Evolutionary conservation across 257 asterid genomes (phyloP).

Genomic region (Rubia yunnanensis): DNA sequence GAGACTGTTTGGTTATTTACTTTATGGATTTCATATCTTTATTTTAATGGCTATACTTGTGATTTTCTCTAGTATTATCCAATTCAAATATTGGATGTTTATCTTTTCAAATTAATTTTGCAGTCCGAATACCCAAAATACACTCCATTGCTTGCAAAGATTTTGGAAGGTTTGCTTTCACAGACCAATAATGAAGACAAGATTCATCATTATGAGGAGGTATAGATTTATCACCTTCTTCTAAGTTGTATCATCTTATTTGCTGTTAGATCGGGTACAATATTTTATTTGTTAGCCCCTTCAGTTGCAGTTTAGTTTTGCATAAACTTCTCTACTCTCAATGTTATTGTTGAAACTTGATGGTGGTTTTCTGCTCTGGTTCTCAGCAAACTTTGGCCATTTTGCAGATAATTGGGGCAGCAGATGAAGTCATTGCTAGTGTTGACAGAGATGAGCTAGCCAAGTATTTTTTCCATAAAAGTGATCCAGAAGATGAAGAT

Average conservation of each 20-base stretch:
- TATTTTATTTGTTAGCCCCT: neutral
- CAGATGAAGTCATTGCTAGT: conserved; percentile 68
- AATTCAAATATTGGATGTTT: neutral
- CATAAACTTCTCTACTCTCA: neutral
- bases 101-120: conserved; percentile 14
- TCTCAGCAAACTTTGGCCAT: neutral
- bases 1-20: neutral
- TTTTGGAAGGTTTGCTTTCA: conserved; percentile 69
- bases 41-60: neutral
- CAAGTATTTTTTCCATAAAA: conserved; percentile 47
- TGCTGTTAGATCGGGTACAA: too few relatives aligned
- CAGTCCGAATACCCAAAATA: conserved; percentile 87
- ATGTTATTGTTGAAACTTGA: neutral
- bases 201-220: conserved; percentile 65
- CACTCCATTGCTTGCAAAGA: conserved; percentile 85
- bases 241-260: neutral
- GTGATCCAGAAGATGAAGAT: conserved; percentile 85
- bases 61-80: neutral
- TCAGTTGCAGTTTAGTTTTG: neutral
- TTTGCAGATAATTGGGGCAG: conserved; percentile 64
- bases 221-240: conserved; percentile 16
- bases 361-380: neutral
- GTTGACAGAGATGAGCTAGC: conserved; percentile 70
- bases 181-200: conserved; percentile 51
- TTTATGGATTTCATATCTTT: neutral